Conservation (phyloP, 768 basidiomycete species). For the Tylopilus plumbeoviolaceoides region DNA sequence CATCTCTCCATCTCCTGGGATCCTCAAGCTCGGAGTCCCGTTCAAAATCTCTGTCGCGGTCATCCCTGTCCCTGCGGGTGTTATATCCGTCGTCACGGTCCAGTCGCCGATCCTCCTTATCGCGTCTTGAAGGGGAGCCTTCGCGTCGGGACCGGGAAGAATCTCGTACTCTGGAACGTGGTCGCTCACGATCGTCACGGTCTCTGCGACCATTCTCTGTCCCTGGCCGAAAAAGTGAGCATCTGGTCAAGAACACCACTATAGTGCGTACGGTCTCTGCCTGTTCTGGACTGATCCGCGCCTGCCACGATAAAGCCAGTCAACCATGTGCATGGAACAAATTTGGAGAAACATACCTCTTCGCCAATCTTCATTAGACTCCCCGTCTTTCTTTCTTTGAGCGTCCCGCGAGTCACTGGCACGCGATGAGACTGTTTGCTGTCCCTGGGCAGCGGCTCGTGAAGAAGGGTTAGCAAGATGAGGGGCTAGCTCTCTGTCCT, state of each 20-base stretch:
- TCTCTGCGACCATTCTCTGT: constrained; percentile 52
- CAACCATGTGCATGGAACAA: background rate
- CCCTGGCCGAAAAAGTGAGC: constrained; percentile 34
- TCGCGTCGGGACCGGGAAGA: constrained; percentile 61
- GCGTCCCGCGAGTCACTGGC: constrained; percentile 56
- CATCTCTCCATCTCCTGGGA: constrained; percentile 75
- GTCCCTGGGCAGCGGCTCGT: constrained; percentile 36
- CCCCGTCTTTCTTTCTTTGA: constrained; percentile 65
- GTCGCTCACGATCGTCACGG: constrained; percentile 58
- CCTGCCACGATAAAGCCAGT: constrained; percentile 28
- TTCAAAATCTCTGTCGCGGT: constrained; percentile 41
- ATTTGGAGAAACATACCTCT: constrained; percentile 50
- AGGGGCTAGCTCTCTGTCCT: constrained; percentile 65
- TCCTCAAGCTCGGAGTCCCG: constrained; percentile 60
- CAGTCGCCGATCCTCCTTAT: constrained; percentile 37
- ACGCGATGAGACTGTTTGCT: constrained; percentile 40
- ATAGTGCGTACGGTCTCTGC: constrained; percentile 53
- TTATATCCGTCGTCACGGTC: constrained; percentile 30
- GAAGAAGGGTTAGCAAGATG: constrained; percentile 47
- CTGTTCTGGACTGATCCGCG: constrained; percentile 45
- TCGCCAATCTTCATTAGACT: constrained; percentile 81
- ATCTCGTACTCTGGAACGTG: constrained; percentile 61
- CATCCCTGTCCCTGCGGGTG: constrained; percentile 31
- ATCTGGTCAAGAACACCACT: background rate
- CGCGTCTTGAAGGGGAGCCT: constrained; percentile 48